Base-by-base conservation (phyloP, 192 early-diverging fungal species). In the Coemansia aciculifera region DNA sequence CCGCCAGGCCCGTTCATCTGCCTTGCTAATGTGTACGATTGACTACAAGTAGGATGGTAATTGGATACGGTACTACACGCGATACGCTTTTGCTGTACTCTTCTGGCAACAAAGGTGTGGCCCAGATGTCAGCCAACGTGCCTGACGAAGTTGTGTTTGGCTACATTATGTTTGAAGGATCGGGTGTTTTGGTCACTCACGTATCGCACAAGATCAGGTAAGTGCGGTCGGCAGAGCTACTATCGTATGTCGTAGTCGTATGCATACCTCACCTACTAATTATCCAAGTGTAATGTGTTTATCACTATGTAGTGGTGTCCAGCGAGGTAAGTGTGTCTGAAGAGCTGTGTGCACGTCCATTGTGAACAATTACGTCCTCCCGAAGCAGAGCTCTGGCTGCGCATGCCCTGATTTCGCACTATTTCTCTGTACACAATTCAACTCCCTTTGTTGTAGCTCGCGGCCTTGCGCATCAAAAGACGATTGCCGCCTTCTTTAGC, bases 161-260 rank as follows among this genome's bases (percentile, higher is more conserved):
- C 13, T 81, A 73, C 42, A 37, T 81, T 42, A 17, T 27, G n/a
- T 81, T 81, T 60, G 79, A 81, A 29, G 74, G 79, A 36, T 72
- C 79, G 15, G 65, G 67, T 23, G 74, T 81, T 66, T 67, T 81
- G 52, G 68, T 81, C 60, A 81, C 74, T 37, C 79, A 81, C 21
- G 79, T 81, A 21, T 72, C 79, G 7, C 73, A 81, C 42, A 81
- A 81, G 52, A 76, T 81, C 61, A 81, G 79, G 79, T 73, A 76
- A 67, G 63, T 27, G 29, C 31, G 0, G 21, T 48, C 7, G 19
- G 1, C 19, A 19, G 46, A 19, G 19, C 19, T 21, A n/a, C 2
- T 21, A 1, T 9, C 46, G 19, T 48, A 2, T 44, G 13, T 21
- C 7, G 19, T 6, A n/a, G 15, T 9, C 3, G 11, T 1, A 52